These are phyloP conservation scores for Lactarius trivialis DNA, from an alignment of 768 basidiomycete genomes.

Conservation along the genomic window DNA sequence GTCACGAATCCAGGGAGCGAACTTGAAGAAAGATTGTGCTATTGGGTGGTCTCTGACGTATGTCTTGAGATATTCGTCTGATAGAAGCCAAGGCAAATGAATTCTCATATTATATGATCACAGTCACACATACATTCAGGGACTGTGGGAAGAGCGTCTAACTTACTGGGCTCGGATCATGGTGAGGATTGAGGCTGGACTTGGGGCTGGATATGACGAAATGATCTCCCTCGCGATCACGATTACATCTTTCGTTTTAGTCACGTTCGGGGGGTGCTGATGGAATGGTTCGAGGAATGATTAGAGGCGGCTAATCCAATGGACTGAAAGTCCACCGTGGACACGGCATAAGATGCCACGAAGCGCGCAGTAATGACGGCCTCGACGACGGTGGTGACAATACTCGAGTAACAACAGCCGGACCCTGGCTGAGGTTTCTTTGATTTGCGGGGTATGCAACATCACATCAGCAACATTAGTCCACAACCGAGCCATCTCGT, in stretches of 20 bases:
- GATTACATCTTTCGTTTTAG: background rate
- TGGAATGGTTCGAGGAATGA: background rate
- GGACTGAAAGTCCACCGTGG: background rate
- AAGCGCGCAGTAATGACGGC: background rate
- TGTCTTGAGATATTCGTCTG: background rate
- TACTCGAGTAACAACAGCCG: background rate
- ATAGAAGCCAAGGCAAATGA: background rate
- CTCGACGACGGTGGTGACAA: background rate
- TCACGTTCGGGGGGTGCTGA: background rate
- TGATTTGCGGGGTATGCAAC: too few species aligned
- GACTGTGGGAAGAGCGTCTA: background rate
- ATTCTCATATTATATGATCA: background rate
- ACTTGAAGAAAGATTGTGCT: background rate
- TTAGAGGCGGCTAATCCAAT: background rate
- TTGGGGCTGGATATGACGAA: background rate
- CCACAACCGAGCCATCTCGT: background rate
- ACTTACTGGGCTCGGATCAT: background rate
- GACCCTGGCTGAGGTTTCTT: background rate
- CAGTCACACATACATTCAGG: conserved; percentile 1
- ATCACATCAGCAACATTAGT: too few species aligned
- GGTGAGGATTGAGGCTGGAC: background rate
- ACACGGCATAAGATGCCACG: background rate
- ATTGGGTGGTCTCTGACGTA: conserved; percentile 6
- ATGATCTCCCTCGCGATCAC: background rate
- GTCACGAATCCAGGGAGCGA: conserved; percentile 6